A percentile compares a stretch with the other conserved stretches of the same genome.
phyloP scores from a whole-genome alignment of 164 flowering plant species.

The Annona squamosa region DNA sequence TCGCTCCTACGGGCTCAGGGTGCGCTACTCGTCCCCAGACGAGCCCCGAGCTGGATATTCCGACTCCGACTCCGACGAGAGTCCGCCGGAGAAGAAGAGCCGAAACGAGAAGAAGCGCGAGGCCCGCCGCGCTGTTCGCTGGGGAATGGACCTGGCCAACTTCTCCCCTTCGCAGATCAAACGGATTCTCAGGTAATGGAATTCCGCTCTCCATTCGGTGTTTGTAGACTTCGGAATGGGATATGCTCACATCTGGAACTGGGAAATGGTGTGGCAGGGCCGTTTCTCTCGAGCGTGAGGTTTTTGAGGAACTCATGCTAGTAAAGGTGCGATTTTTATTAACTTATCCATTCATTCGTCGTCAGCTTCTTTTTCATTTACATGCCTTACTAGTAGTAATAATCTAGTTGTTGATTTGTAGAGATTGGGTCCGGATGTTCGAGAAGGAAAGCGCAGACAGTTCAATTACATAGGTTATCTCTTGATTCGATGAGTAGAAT shows the following conservation, averaged over 20 bases:
- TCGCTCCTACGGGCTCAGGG: constrained; percentile 34
- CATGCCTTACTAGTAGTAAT: not conserved
- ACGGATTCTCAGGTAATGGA: constrained; percentile 51
- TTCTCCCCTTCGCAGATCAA: constrained; percentile 71
- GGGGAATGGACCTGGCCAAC: constrained; percentile 86
- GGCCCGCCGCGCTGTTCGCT: constrained; percentile 69
- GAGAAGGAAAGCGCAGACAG: constrained; percentile 16
- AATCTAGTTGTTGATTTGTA: constrained; percentile 32
- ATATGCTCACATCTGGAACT: not conserved
- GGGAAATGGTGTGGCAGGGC: constrained; percentile 28
- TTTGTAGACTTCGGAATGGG: not conserved
- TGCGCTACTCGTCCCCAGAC: constrained; percentile 16
- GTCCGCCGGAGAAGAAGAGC: constrained; percentile 35
- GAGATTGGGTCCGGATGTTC: constrained; percentile 36
- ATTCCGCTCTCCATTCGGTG: not conserved
- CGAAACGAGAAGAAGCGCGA: constrained; percentile 81
- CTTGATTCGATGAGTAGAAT: too few relatives aligned
- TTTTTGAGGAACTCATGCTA: constrained; percentile 69
- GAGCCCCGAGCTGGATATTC: constrained; percentile 11
- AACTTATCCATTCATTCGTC: not conserved
- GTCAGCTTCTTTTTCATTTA: not conserved
- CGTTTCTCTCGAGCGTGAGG: constrained; percentile 57
- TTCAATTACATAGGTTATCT: constrained; percentile 14
- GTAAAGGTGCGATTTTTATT: constrained; percentile 50
- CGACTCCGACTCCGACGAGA: constrained; percentile 20